Base-by-base conservation (phyloP, 352 stramenopile species). In the Pythium scleroteichum region DNA sequence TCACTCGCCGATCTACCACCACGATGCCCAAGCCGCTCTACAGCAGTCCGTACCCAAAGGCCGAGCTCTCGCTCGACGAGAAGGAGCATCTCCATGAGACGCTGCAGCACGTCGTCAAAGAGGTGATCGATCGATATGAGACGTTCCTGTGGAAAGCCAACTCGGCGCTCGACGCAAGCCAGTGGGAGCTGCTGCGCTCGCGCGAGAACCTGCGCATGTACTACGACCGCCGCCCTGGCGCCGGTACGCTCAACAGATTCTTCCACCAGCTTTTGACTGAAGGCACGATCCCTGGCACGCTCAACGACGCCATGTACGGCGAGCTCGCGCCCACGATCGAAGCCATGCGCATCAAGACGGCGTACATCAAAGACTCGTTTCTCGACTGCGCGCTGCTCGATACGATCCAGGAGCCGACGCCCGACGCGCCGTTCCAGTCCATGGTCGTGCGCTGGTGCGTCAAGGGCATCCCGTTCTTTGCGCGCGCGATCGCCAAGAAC, bases 261-360 rank as follows among this genome's bases (percentile, higher is more conserved):
- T 23, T 64, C 22, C 35, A 60, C 20, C 16, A 42, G 24, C 39
- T 70, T 12, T 42, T 66, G n/a, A 62, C 54, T 1, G 22, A 53
- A 2, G 80, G 80, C 19, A 78, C 68, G 6, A 53, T 90, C 2
- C 55, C 63, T 8, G 78, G 76, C 14, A 72, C 67, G n/a, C 47
- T 90, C 0, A 59, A 88, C 23, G 80, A 90, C 44, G 73, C 69
- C n/a, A 79, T 90, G 71, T 86, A 82, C 59, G 80, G 80, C 17
- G 59, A 68, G n/a, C 47, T 85, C 24, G 64, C 61, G 9, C 59
- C 69, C 3, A 75, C 71, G 9, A 47, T 65, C 12, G 74, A 83
- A 8, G 51, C 46, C 3, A 85, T 87, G 73, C 75, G 75, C 10
- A 26, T 87, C n/a, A 82, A 82, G 35, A 82, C 69, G 12, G 63